Base-by-base conservation (phyloP, 1,284 basidiomycete genomes). In the Wolfiporia cocos region DNA sequence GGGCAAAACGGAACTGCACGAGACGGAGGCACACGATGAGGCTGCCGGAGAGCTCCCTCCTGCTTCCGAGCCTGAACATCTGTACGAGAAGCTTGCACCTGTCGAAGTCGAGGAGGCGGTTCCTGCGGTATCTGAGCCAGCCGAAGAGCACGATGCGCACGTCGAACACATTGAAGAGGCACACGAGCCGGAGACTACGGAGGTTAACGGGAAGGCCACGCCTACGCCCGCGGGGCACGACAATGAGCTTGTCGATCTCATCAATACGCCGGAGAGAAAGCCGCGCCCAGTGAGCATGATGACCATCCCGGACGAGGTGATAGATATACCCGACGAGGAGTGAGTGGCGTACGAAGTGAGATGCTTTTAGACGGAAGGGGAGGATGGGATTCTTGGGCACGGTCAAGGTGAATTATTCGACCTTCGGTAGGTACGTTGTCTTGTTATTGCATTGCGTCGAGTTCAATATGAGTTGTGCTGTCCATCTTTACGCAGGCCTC, bases 191-290 rank as follows among this genome's bases (percentile, higher is more conserved):
- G 29, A 14, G 10, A 4, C 32, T 20, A 14, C 32, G 14, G 29
- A 42, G 24, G 54, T 37, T 32, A 52, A 49, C 26, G 50, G 37
- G 4, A 55, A 52, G 33, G 44, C 58, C 14, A 40, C 37, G n/a
- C 42, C 42, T 3, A 43, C 42, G 15, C 42, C 35, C 15, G 22
- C 21, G 21, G 23, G 23, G 14, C 10, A 22, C 14, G 28, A 14
- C 4, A 67, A 61, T 38, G 72, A 81, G 22, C 66, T 81, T 22
- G 83, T 76, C 56, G 74, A 76, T 43, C 76, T 85, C 41, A 76
- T 86, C 49, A 76, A 71, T 50, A 66, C 84, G 50, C 72, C 85
- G 10, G 78, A 86, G 60, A 58, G 66, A 1, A 40, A 37, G 35
- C 43, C 34, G 35, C 58, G 68, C 14, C 50, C 64, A 28, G 70